phyloP scores from a whole-genome alignment of 1,284 basidiomycete species.

The Phellinidium pouzarii region DNA sequence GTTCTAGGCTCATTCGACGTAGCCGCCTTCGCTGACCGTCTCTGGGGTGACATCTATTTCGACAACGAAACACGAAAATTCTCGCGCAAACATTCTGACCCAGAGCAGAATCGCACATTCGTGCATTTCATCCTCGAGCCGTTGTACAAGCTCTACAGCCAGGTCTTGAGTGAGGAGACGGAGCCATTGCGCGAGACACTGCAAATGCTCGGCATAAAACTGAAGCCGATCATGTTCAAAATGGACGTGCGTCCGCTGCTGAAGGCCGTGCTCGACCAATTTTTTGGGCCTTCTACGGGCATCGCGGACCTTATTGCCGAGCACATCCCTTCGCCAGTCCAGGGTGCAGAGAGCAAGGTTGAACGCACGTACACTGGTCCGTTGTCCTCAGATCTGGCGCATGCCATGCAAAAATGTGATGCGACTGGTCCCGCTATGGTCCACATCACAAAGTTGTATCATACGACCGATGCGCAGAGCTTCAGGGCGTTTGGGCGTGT shows the following conservation, averaged over 20 bases:
- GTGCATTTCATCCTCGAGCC: slow-evolving; percentile 97
- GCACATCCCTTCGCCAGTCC: slow-evolving; percentile 80
- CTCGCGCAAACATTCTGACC: slow-evolving; percentile 75
- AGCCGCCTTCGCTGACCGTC: slow-evolving; percentile 68
- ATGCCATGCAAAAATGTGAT: slow-evolving; percentile 79
- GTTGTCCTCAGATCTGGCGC: slow-evolving; percentile 70
- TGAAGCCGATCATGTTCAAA: slow-evolving; percentile 95
- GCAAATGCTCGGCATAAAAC: slow-evolving; percentile 71
- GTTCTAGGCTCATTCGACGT: slow-evolving; percentile 63
- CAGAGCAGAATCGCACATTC: slow-evolving; percentile 82
- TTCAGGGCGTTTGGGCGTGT: slow-evolving; percentile 96
- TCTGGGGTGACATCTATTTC: slow-evolving; percentile 99
- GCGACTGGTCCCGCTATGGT: slow-evolving; percentile 86
- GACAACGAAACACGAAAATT: slow-evolving; percentile 82
- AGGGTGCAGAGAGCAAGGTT: slow-evolving; percentile 67
- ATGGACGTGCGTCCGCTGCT: slow-evolving; percentile 95
- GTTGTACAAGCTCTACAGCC: slow-evolving; percentile 94
- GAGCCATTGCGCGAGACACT: slow-evolving; percentile 80
- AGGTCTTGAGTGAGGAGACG: slow-evolving; percentile 90
- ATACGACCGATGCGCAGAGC: slow-evolving; percentile 90
- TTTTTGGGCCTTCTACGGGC: slow-evolving; percentile 88
- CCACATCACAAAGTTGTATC: slow-evolving; percentile 90
- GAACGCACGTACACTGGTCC: slow-evolving; percentile 84
- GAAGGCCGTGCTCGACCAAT: slow-evolving; percentile 90
- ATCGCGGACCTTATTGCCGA: slow-evolving; percentile 90